Percentiles rank a stretch among this genome's conserved stretches.
phyloP scores from a whole-genome alignment of 768 basidiomycete species.

The Roridomyces roridus region DNA sequence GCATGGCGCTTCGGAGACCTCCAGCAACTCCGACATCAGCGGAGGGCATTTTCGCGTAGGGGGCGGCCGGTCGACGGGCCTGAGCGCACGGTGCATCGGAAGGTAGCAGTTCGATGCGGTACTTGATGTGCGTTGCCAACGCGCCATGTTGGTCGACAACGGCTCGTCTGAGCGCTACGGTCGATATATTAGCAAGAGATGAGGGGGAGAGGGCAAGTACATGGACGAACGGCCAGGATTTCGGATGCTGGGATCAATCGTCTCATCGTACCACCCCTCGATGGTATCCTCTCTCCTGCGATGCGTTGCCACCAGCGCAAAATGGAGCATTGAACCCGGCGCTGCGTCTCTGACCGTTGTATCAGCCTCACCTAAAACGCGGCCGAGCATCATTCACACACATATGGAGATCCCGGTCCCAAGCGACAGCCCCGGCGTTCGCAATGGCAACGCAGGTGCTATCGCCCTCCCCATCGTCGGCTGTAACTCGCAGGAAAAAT shows the following conservation, averaged over 20 bases:
- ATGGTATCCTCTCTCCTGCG: neutral
- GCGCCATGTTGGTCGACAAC: neutral
- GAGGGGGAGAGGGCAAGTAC: too few species aligned
- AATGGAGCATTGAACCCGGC: neutral
- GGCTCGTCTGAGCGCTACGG: neutral
- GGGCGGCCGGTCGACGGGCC: neutral
- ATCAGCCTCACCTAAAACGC: neutral
- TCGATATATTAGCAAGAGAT: neutral
- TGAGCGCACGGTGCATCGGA: neutral
- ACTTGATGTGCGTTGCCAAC: neutral
- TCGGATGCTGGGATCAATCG: neutral
- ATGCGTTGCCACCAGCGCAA: conserved; percentile 7
- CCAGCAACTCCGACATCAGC: neutral
- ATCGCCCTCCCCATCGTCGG: neutral
- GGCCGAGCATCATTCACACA: neutral
- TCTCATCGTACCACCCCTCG: neutral
- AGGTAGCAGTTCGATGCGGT: conserved; percentile 2
- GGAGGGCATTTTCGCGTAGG: neutral
- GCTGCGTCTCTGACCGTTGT: neutral
- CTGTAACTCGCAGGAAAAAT: neutral
- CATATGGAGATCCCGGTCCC: conserved; percentile 14
- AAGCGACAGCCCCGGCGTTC: neutral
- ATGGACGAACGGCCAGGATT: neutral
- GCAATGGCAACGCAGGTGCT: neutral
- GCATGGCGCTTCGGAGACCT: neutral